Evolutionary conservation across 2,329 filamentous ascomycete genomes (phyloP).

Genomic region (Fusarium liriodendri): DNA sequence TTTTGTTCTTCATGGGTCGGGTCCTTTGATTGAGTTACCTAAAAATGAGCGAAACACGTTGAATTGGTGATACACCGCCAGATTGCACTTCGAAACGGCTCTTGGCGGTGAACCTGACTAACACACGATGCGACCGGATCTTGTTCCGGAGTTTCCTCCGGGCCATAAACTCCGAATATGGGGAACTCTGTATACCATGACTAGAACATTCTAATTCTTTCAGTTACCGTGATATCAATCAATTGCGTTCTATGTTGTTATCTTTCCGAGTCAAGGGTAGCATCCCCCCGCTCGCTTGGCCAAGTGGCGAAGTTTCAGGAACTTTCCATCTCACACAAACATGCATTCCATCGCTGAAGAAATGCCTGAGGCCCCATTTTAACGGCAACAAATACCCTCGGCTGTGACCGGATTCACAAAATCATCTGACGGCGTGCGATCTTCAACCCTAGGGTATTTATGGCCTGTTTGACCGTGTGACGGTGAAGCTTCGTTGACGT

Average conservation of each 20-base stretch:
- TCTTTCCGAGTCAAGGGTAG: neutral
- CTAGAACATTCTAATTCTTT: neutral
- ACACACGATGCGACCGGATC: neutral
- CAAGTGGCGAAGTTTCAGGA: constrained; percentile 25
- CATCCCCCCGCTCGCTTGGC: neutral
- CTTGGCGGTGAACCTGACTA: neutral
- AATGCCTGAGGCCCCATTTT: constrained; percentile 16
- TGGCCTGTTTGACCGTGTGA: neutral
- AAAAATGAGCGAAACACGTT: neutral
- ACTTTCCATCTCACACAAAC: neutral
- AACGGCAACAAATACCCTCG: constrained; percentile 12
- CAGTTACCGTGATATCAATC: neutral
- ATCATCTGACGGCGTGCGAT: constrained; percentile 10
- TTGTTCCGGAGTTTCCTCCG: neutral
- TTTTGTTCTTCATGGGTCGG: neutral
- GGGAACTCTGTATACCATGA: neutral
- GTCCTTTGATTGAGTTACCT: neutral
- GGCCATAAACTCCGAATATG: neutral
- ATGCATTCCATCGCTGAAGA: neutral
- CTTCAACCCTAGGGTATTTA: neutral
- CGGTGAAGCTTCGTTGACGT: constrained; percentile 27
- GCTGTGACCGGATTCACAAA: constrained; percentile 3
- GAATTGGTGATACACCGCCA: neutral
- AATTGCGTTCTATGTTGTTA: neutral
- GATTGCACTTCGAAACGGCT: neutral